phyloP scores from a whole-genome alignment of 1,284 basidiomycete genomes.

The Leccinum solheimii region DNA sequence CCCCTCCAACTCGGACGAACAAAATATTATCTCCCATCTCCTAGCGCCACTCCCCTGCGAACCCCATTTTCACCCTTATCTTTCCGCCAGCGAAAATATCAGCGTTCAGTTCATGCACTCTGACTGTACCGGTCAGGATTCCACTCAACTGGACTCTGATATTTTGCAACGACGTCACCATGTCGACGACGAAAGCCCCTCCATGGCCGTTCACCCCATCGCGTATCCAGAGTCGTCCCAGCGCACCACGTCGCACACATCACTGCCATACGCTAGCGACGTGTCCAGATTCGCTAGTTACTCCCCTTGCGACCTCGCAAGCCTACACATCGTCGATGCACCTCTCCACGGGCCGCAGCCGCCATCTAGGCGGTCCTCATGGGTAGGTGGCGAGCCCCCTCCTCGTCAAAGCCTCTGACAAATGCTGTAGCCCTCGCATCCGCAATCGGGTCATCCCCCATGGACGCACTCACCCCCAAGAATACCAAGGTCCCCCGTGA shows the following conservation, averaged over 20 bases:
- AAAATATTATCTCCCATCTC: conserved; percentile 22
- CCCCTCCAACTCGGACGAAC: conserved; percentile 4
- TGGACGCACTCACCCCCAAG: conserved; percentile 21
- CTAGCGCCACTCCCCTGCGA: conserved; percentile 21
- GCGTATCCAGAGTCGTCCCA: conserved; percentile 36
- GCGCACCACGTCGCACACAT: conserved; percentile 29
- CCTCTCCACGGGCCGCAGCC: conserved; percentile 18
- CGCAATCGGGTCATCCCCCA: conserved; percentile 16
- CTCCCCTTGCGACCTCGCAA: conserved; percentile 15
- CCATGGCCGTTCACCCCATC: conserved; percentile 6
- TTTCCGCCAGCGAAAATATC: conserved; percentile 27
- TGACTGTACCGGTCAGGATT: conserved; percentile 23
- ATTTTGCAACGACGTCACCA: conserved; percentile 24
- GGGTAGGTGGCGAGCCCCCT: conserved; percentile 20
- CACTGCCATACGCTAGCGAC: conserved; percentile 19
- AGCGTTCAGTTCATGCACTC: conserved; percentile 35
- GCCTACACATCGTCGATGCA: conserved; percentile 15
- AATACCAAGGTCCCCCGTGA: conserved; percentile 29
- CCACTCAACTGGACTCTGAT: conserved; percentile 30
- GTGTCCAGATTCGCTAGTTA: conserved; percentile 13
- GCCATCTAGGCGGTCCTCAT: conserved; percentile 26
- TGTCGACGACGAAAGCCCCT: conserved; percentile 7
- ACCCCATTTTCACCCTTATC: conserved; percentile 20
- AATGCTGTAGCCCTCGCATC: conserved; percentile 20
- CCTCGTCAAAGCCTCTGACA: conserved; percentile 20